Percentiles rank a stretch among this genome's conserved stretches.
Evolutionary conservation across 768 basidiomycete species (phyloP).

Genomic region (Tylopilus felleus): DNA sequence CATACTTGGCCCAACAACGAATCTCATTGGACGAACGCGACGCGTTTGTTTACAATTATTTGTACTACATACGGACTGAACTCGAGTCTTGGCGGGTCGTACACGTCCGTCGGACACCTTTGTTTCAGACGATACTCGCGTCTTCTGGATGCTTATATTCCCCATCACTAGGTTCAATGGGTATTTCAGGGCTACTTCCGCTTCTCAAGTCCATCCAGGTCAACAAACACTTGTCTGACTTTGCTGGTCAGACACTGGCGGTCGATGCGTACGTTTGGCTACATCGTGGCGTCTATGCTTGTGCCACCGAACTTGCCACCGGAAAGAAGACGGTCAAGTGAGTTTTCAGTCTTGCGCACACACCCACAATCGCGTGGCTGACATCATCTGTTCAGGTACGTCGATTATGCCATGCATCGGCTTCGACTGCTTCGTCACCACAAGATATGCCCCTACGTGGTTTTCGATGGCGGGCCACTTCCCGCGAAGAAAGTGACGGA

Average conservation of each 20-base stretch:
- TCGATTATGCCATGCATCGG: slow-evolving; percentile 93
- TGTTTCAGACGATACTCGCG: slow-evolving; percentile 3
- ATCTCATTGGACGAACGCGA: slow-evolving; percentile 27
- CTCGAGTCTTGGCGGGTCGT: background rate
- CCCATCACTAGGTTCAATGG: slow-evolving; percentile 51
- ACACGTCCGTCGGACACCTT: background rate
- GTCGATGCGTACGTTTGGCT: slow-evolving; percentile 97
- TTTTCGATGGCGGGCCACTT: slow-evolving; percentile 94
- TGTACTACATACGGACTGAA: slow-evolving; percentile 3
- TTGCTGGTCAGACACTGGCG: slow-evolving; percentile 79
- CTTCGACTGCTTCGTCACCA: slow-evolving; percentile 83
- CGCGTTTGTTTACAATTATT: slow-evolving; percentile 32
- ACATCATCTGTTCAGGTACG: slow-evolving; percentile 59
- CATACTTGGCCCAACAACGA: too few species aligned
- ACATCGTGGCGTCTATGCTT: slow-evolving; percentile 84
- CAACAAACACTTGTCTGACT: slow-evolving; percentile 74
- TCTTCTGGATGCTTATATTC: slow-evolving; percentile 1
- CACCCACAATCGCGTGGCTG: background rate
- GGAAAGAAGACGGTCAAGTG: slow-evolving; percentile 83
- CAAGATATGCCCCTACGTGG: slow-evolving; percentile 83
- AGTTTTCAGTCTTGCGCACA: slow-evolving; percentile 28
- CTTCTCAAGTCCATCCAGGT: slow-evolving; percentile 88
- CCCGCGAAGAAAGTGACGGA: slow-evolving; percentile 95
- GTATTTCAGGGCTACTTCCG: slow-evolving; percentile 86
- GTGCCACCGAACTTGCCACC: slow-evolving; percentile 86